Conservation (phyloP, 768 basidiomycete genomes). For the Suillus alpinus region DNA sequence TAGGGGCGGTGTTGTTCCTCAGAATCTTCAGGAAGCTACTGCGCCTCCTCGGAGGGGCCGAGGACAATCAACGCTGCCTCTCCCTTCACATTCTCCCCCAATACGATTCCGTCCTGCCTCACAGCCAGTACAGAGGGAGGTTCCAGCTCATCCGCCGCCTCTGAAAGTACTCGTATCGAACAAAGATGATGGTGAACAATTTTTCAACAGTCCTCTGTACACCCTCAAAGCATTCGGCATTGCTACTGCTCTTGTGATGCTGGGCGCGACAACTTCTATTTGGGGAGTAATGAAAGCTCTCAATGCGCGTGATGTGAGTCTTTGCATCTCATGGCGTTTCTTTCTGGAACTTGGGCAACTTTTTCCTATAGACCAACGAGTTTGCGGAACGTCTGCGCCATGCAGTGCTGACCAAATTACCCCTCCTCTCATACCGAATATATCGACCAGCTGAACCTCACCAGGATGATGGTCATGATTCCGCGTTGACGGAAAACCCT, state of each 20-base stretch:
- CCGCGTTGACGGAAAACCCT: background rate
- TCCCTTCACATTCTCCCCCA: background rate
- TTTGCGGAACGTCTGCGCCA: conserved; percentile 59
- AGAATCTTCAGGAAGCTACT: background rate
- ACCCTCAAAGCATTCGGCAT: conserved; percentile 63
- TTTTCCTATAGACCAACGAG: conserved; percentile 45
- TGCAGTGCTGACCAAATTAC: conserved; percentile 45
- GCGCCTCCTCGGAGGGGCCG: conserved; percentile 9
- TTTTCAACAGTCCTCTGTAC: conserved; percentile 51
- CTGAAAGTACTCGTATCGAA: background rate
- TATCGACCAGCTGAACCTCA: conserved; percentile 40
- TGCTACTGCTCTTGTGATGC: conserved; percentile 57
- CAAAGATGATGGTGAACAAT: conserved; percentile 19
- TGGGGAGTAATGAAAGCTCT: conserved; percentile 50
- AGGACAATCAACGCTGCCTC: background rate
- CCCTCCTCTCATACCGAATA: conserved; percentile 49
- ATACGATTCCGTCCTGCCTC: background rate
- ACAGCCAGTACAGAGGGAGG: background rate
- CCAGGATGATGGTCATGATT: conserved; percentile 16
- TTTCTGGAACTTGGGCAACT: background rate
- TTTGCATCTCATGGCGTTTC: conserved; percentile 4
- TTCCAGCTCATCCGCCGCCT: background rate
- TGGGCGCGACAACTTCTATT: conserved; percentile 43
- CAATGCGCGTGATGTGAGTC: conserved; percentile 55
- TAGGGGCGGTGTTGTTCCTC: conserved; percentile 1